Conservation (phyloP, 208 protist genomes). For the Leishmania amazonensis region DNA sequence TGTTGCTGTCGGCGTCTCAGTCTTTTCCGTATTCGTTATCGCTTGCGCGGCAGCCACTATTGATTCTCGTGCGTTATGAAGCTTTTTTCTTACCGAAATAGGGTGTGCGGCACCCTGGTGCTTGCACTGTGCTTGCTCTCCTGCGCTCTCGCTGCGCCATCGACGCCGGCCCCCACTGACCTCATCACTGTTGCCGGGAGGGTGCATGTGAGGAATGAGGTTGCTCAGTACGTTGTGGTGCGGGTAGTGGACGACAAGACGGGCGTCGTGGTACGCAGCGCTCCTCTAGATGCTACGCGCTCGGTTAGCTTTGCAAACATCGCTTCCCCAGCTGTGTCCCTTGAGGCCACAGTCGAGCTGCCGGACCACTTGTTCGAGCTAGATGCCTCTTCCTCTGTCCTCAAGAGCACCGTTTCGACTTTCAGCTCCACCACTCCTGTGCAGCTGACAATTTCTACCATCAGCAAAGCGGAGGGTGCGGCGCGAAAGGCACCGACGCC, state of each 20-base stretch:
- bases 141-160: background rate
- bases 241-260: conserved; percentile 58
- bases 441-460: conserved; percentile 43
- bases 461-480: conserved; percentile 13
- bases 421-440: conserved; percentile 13
- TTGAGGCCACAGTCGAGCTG: conserved; percentile 53
- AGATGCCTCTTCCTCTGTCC: conserved; percentile 38
- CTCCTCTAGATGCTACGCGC: conserved; percentile 53
- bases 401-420: conserved; percentile 33
- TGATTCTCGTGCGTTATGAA: background rate
- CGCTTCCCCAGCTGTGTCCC: conserved; percentile 32
- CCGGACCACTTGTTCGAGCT: conserved; percentile 41
- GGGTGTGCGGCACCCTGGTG: conserved; percentile 4
- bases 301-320: conserved; percentile 71
- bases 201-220: conserved; percentile 42
- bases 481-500: background rate
- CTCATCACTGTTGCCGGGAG: conserved; percentile 52
- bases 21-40: background rate
- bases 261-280: conserved; percentile 58
- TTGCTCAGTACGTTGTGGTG: conserved; percentile 57
- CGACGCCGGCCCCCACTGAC: background rate
- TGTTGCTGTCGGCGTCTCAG: background rate
- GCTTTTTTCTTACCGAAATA: background rate
- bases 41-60: background rate
- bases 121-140: conserved; percentile 17